phyloP scores from a whole-genome alignment of 495 filamentous ascomycete genomes.

The Eremomyces bilateralis region DNA sequence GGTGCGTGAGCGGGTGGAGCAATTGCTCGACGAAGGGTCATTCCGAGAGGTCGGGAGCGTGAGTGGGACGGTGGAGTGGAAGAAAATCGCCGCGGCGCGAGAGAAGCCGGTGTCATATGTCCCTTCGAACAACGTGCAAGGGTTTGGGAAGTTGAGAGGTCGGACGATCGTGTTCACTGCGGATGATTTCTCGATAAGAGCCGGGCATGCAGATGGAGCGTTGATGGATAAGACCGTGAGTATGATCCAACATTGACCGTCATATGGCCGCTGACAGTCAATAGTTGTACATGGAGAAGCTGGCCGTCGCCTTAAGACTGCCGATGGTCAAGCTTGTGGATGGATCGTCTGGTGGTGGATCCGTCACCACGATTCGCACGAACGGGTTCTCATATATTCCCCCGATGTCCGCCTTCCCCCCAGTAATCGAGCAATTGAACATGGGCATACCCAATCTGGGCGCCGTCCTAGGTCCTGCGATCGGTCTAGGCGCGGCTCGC shows the following conservation, averaged over 20 bases:
- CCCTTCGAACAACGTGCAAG: slow-evolving; percentile 35
- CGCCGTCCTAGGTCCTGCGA: slow-evolving; percentile 38
- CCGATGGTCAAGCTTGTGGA: slow-evolving; percentile 42
- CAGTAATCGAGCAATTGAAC: slow-evolving; percentile 34
- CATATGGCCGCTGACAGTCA: slow-evolving; percentile 1
- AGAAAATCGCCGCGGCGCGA: slow-evolving; percentile 22
- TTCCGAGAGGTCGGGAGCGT: slow-evolving; percentile 37
- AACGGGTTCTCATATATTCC: slow-evolving; percentile 36
- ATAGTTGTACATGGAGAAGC: slow-evolving; percentile 30
- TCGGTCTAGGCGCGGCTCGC: slow-evolving; percentile 38
- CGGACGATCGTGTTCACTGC: slow-evolving; percentile 35
- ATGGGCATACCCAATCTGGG: slow-evolving; percentile 40
- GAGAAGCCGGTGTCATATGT: slow-evolving; percentile 24
- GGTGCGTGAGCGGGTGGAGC: slow-evolving; percentile 36
- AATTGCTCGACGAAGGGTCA: slow-evolving; percentile 29
- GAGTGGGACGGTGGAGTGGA: slow-evolving; percentile 36
- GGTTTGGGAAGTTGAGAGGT: slow-evolving; percentile 27
- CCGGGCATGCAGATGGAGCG: slow-evolving; percentile 39
- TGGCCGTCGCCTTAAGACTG: slow-evolving; percentile 18
- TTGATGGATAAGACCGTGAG: slow-evolving; percentile 29
- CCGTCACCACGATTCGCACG: slow-evolving; percentile 33
- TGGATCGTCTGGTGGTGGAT: slow-evolving; percentile 38
- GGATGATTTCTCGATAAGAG: slow-evolving; percentile 41
- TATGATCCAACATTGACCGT: not conserved
- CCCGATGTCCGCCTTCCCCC: slow-evolving; percentile 26